Percentiles rank a stretch among this genome's conserved stretches.
phyloP scores from a whole-genome alignment of 805 yeast species.

The Nakazawaea holstii region DNA sequence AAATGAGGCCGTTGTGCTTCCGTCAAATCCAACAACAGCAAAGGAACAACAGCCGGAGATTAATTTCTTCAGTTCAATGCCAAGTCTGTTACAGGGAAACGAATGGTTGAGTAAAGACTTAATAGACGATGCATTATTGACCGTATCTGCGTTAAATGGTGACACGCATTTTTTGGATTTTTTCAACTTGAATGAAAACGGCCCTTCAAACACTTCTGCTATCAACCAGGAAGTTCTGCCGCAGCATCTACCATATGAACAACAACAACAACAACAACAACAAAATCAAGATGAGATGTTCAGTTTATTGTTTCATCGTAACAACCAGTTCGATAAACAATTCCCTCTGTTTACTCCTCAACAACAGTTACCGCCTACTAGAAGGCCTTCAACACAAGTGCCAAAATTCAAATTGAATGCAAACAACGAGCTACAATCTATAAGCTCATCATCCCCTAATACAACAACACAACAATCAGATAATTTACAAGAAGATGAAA shows the following conservation, averaged over 20 bases:
- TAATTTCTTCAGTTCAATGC: constrained; percentile 5
- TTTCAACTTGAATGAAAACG: constrained; percentile 25
- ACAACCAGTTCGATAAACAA: constrained; percentile 18
- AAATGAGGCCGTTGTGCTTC: background rate
- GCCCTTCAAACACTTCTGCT: constrained; percentile 5
- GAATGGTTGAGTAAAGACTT: constrained; percentile 71
- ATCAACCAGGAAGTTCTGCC: constrained; percentile 1
- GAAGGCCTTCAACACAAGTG: constrained; percentile 3
- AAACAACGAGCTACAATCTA: constrained; percentile 22
- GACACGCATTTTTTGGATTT: constrained; percentile 55
- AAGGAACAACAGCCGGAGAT: background rate
- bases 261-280: constrained; percentile 1
- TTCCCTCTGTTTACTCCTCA: constrained; percentile 8
- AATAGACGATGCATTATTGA: constrained; percentile 64
- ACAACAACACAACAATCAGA: background rate
- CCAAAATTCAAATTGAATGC: constrained; percentile 3
- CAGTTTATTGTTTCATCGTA: constrained; percentile 47
- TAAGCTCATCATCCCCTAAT: constrained; percentile 24
- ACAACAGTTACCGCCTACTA: background rate
- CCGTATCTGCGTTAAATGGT: constrained; percentile 67
- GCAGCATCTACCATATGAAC: constrained; percentile 10
- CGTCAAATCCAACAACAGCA: background rate
- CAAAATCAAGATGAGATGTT: constrained; percentile 41
- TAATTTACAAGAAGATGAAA: constrained; percentile 17
- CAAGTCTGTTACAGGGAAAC: constrained; percentile 34